A percentile compares a stretch with the other conserved stretches of the same genome.
phyloP scores from a whole-genome alignment of 1,139 yeast species.

The Candida sp. region DNA sequence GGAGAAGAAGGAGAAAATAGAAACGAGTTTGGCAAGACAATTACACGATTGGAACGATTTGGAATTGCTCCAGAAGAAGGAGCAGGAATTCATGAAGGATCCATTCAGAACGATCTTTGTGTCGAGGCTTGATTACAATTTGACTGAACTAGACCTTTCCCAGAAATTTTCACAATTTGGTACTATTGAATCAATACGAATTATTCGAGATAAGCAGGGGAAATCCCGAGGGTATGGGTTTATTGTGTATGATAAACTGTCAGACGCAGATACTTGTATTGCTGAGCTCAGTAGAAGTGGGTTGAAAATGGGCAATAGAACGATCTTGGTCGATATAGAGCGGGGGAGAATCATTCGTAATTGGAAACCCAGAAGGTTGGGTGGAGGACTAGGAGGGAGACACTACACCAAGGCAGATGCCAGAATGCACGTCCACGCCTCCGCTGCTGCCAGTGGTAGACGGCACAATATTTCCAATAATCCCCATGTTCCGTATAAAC shows the following conservation, averaged over 20 bases:
- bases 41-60: conserved; percentile 36
- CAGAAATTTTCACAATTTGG: conserved; percentile 66
- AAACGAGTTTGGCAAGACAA: conserved; percentile 34
- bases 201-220: conserved; percentile 57
- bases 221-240: conserved; percentile 85
- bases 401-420: conserved; percentile 42
- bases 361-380: conserved; percentile 78
- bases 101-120: conserved; percentile 80
- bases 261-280: conserved; percentile 58
- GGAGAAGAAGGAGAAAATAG: conserved; percentile 20
- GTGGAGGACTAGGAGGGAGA: conserved; percentile 69
- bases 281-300: conserved; percentile 56
- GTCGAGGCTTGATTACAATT: conserved; percentile 61
- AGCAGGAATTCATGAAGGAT: conserved; percentile 60
- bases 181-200: conserved; percentile 60
- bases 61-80: conserved; percentile 51
- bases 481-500: conserved; percentile 29
- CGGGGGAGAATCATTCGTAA: conserved; percentile 71
- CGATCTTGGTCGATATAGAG: conserved; percentile 76
- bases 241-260: conserved; percentile 61
- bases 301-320: conserved; percentile 34
- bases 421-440: conserved; percentile 41
- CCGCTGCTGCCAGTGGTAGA: conserved; percentile 52
- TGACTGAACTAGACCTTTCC: conserved; percentile 70
- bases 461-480: conserved; percentile 18